phyloP scores from a whole-genome alignment of 2,329 filamentous ascomycete genomes.

The Exophiala oligosperma region DNA sequence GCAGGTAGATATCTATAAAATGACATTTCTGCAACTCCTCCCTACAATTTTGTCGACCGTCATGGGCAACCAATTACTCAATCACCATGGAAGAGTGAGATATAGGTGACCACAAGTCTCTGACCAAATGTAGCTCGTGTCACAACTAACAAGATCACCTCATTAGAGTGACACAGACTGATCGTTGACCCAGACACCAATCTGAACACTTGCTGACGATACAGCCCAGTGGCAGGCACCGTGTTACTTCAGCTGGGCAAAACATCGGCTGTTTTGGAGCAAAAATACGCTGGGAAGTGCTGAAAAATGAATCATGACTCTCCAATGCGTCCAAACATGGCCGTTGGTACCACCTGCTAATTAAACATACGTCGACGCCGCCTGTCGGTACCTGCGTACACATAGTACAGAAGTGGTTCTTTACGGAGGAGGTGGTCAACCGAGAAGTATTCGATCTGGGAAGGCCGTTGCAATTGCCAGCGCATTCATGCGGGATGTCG shows the following conservation, averaged over 20 bases:
- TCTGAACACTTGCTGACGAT: background rate
- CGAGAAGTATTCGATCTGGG: constrained; percentile 3
- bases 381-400: constrained; percentile 8
- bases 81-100: too few relatives aligned
- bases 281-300: background rate
- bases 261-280: background rate
- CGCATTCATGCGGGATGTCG: constrained; percentile 23
- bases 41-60: too few relatives aligned
- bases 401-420: constrained; percentile 10
- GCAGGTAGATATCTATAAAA: too few relatives aligned
- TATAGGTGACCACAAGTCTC: too few relatives aligned
- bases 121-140: too few relatives aligned
- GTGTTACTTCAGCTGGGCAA: constrained; percentile 12
- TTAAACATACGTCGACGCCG: constrained; percentile 7
- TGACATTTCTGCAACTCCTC: too few relatives aligned
- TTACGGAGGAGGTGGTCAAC: constrained; percentile 2
- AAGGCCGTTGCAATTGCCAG: constrained; percentile 21
- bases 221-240: background rate
- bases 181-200: too few relatives aligned
- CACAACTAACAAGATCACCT: too few relatives aligned
- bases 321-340: background rate
- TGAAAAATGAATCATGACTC: background rate
- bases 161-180: too few relatives aligned
- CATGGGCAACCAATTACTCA: too few relatives aligned
- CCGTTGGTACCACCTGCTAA: background rate